Conservation (phyloP, 1,284 basidiomycete genomes). For the Cronartium quercuum region DNA sequence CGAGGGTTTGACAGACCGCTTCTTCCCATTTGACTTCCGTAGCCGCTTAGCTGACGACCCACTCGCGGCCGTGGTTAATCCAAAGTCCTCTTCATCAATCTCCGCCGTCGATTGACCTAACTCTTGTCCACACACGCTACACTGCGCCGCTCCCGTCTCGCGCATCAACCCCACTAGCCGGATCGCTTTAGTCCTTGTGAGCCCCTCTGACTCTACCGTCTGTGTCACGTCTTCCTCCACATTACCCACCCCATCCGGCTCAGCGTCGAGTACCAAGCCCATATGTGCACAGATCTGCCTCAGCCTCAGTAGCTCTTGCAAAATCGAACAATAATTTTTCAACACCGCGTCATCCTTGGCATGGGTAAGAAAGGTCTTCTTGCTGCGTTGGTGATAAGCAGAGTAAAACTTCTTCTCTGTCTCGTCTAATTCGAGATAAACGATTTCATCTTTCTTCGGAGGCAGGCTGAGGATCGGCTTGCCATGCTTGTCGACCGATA, state of each 20-base stretch:
- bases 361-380: constrained; percentile 69
- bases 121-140: constrained; percentile 76
- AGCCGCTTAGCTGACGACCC: constrained; percentile 37
- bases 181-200: constrained; percentile 66
- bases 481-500: constrained; percentile 73
- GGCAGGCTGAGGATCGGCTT: constrained; percentile 78
- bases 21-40: constrained; percentile 50
- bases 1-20: too few species aligned
- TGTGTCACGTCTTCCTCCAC: constrained; percentile 52
- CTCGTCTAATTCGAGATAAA: constrained; percentile 73
- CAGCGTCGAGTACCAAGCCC: constrained; percentile 62
- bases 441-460: constrained; percentile 74
- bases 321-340: constrained; percentile 95
- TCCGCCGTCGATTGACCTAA: constrained; percentile 56
- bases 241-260: constrained; percentile 3
- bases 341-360: constrained; percentile 76
- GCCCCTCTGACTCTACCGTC: constrained; percentile 70
- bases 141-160: constrained; percentile 78
- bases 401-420: constrained; percentile 82
- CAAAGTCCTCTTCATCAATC: too few species aligned
- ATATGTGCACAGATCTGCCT: constrained; percentile 97
- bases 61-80: constrained; percentile 22
- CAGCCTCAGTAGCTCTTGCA: constrained; percentile 88
- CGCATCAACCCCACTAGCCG: constrained; percentile 73
- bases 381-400: constrained; percentile 76